Conservation (phyloP, 345 rosid species). For the Dovyalis caffra region DNA sequence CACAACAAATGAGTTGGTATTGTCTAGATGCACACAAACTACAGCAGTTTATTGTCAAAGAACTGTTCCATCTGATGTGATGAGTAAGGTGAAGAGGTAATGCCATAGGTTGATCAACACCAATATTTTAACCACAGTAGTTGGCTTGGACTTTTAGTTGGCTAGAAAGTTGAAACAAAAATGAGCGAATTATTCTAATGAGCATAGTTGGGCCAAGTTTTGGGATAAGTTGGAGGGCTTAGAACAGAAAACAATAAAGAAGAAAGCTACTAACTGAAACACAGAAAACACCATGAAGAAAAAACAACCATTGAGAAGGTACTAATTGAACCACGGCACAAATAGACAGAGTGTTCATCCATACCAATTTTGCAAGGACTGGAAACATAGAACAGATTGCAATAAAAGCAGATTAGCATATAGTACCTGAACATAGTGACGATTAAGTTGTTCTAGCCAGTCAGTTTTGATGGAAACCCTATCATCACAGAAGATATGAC, state of each 20-base stretch:
- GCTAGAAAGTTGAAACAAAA: not conserved
- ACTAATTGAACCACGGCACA: not conserved
- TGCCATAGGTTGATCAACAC: not conserved
- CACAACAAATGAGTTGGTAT: not conserved
- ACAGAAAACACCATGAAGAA: not conserved
- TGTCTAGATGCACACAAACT: not conserved
- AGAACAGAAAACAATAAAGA: not conserved
- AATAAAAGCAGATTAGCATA: not conserved
- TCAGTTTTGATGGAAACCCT: conserved; percentile 82
- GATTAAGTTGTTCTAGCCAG: conserved; percentile 95
- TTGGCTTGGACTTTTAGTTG: not conserved
- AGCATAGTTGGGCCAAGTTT: not conserved
- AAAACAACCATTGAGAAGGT: not conserved
- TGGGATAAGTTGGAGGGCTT: not conserved
- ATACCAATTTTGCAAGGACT: not conserved
- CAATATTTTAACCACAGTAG: not conserved
- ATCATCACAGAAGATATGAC: conserved; percentile 75
- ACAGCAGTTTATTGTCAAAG: not conserved
- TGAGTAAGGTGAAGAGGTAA: not conserved
- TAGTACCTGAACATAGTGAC: conserved; percentile 85
- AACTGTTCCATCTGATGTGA: too few relatives aligned
- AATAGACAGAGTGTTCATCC: not conserved
- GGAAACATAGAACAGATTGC: not conserved
- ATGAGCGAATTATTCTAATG: not conserved
- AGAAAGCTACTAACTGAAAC: not conserved